Conservation (phyloP, 306 rosid genomes). For the Prunus padus region DNA sequence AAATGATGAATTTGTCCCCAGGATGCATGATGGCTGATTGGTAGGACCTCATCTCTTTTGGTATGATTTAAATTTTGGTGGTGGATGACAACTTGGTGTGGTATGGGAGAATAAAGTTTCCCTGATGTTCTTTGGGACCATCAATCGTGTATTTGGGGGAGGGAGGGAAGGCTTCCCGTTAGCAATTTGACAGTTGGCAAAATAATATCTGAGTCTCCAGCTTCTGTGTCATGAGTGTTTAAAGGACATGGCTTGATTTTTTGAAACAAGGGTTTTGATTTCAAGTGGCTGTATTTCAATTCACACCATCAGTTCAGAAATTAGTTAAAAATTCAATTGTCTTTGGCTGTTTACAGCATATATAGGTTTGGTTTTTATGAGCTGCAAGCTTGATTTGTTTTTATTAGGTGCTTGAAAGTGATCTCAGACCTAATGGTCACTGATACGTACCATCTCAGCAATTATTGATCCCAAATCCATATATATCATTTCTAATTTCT, state of each 20-base stretch:
- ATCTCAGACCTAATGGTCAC: not conserved
- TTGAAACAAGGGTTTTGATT: not conserved
- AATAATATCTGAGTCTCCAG: slow-evolving; percentile 15
- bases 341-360: not conserved
- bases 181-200: slow-evolving; percentile 30
- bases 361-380: not conserved
- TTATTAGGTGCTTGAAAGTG: slow-evolving; percentile 9
- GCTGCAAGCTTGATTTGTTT: not conserved
- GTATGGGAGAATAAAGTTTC: slow-evolving; percentile 60
- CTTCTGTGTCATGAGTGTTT: not conserved
- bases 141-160: slow-evolving; percentile 40
- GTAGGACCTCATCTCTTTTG: slow-evolving; percentile 37
- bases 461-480: not conserved
- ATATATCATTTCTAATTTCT: not conserved
- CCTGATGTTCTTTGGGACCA: slow-evolving; percentile 47
- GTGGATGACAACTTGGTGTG: slow-evolving; percentile 70
- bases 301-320: not conserved
- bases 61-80: slow-evolving; percentile 33
- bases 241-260: not conserved
- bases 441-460: not conserved
- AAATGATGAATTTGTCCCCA: slow-evolving; percentile 32
- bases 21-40: not conserved
- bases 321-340: not conserved
- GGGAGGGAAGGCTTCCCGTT: slow-evolving; percentile 8
- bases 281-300: too few species aligned